Evolutionary conservation across 371 early-diverging fungal species (phyloP).

Genomic region (Rhizopus microsporus): DNA sequence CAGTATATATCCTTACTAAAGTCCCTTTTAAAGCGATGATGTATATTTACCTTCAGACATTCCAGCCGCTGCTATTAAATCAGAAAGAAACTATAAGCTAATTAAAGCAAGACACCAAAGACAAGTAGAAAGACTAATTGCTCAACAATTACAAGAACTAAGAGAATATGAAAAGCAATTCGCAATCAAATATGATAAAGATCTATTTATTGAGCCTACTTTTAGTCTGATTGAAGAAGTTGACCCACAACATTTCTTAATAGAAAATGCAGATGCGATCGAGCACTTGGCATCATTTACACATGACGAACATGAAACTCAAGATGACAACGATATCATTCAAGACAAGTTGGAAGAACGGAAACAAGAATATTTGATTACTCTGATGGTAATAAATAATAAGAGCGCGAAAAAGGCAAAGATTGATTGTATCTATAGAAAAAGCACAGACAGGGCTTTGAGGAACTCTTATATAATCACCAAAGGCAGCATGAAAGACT

Average conservation of each 20-base stretch:
- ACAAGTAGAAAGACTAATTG: conserved; percentile 7
- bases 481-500: background rate
- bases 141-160: conserved; percentile 13
- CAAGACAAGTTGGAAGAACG: background rate
- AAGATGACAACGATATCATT: background rate
- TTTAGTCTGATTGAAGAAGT: conserved; percentile 10
- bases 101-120: conserved; percentile 5
- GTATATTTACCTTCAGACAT: conserved; percentile 19
- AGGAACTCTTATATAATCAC: background rate
- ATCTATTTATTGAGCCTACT: background rate
- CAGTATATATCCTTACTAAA: background rate
- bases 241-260: conserved; percentile 10
- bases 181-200: background rate
- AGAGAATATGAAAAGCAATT: conserved; percentile 10
- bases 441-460: conserved; percentile 2
- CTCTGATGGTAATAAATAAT: background rate
- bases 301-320: background rate
- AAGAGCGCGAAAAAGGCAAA: too few relatives aligned
- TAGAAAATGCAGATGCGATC: background rate
- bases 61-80: conserved; percentile 7
- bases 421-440: background rate
- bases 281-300: background rate
- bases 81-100: background rate
- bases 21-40: background rate
- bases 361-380: background rate